Evolutionary conservation across 306 rosid species (phyloP), one percentile per base, ranked within the genome.

Genomic region (Calophaca sinica): DNA sequence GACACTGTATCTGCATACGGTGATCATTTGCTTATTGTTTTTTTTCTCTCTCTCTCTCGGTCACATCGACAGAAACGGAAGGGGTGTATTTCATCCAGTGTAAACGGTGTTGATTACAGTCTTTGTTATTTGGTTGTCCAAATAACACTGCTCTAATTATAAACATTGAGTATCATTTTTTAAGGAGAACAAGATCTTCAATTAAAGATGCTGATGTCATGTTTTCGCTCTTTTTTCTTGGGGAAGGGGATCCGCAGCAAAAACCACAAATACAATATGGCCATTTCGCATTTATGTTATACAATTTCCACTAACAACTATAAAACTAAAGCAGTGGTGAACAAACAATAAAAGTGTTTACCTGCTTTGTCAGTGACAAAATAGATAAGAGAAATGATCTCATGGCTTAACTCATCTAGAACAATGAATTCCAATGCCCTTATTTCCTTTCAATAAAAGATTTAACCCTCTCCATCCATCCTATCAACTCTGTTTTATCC

Each of bases 381-480:
- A 73, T 33, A 74, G 31, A 64, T 4, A 48, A 65, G 52, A 69
- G 62, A 81, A 15, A 55, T 14, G 70, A 62, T 55, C 62, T 29
- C 63, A 14, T 31, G 49, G 66, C 49, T 49, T 62, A 67, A 52
- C 53, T 70, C 73, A 59, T 54, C 67, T 42, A 57, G 66, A 77
- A 73, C 52, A 53, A 14, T 42, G 65, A 75, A 70, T 62, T 35
- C 44, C 72, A 81, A 75, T 7, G 53, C 64, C 46, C 64, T 75
- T 70, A 78, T 76, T 87, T 84, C 81, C 59, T 86, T 84, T 90
- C 97, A 82, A 92, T 72, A 70, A 85, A 90, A 44, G 90, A 81
- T 79, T 89, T 92, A 41, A 94, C 85, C 41, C 77, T 88, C 82
- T 51, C 83, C 94, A 94, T 80, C 97, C 97, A 94, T 82, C 83